Evolutionary conservation across 2,329 filamentous ascomycete genomes (phyloP), one percentile per base, ranked within the genome.

Genomic region (Nemania sp.): DNA sequence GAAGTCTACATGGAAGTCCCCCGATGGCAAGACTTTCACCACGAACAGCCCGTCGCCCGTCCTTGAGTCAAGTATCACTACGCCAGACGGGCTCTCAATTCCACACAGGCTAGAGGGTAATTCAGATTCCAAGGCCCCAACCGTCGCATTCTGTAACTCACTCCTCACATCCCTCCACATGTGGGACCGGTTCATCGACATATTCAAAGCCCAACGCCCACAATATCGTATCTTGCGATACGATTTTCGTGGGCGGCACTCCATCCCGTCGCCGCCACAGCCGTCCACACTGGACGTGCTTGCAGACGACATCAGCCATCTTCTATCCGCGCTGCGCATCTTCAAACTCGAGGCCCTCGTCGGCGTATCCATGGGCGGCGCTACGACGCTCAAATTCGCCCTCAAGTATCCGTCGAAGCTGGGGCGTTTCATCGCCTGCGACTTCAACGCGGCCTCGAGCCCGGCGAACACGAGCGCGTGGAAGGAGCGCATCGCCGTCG

Each of bases 361-460:
- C 17, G 91, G 91, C 17, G 90, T 95, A 3, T 90, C 86, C 30
- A 84, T 94, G 69, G 91, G 91, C 59, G 91, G 91, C 47, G 89
- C 87, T 2, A 94, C 90, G 1, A 79, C 86, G 1, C 80, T 94
- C 44, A 86, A 88, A 67, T 85, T 88, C 46, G 86, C 88, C 0
- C 80, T 95, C 15, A 91, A 90, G 65, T 91, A 89, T 71, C 91
- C 94, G 66, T 77, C 81, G 52, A 84, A 93, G 23, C 90, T 94
- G 0, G 77, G 86, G 55, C 93, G 90, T 75, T 91, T 96, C 72
- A 90, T 96, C 78, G 82, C 81, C 14, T 86, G 81, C 60, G 94
- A 99, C 71, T 95, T 90, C 66, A 93, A 91, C 70, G 80, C 82
- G 6, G 79, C 83, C 5, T 85, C 86, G 0, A 90, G 88, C 54